Conservation (phyloP, 2,329 filamentous ascomycete genomes). For the Trichoderma harzianum region DNA sequence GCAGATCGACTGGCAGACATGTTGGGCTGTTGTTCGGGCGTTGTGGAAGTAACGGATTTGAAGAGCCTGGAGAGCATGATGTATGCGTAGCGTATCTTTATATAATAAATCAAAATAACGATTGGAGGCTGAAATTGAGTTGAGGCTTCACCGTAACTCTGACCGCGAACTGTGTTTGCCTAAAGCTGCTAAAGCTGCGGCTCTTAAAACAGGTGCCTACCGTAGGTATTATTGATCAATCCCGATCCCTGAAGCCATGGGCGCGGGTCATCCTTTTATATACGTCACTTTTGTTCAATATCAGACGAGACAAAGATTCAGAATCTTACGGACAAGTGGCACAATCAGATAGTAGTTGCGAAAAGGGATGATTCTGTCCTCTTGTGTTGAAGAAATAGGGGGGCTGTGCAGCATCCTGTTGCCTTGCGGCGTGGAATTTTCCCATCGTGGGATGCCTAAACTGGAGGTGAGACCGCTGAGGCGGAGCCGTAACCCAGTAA, state of each 20-base stretch:
- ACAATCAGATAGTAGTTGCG: background rate
- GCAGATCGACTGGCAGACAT: background rate
- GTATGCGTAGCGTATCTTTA: background rate
- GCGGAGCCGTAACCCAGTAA: background rate
- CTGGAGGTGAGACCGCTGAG: background rate
- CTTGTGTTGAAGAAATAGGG: background rate
- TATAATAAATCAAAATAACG: background rate
- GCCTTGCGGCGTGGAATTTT: background rate
- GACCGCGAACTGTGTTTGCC: background rate
- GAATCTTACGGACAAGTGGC: background rate
- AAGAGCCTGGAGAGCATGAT: background rate
- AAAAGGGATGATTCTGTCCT: background rate
- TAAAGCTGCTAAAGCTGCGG: background rate
- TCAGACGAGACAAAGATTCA: background rate
- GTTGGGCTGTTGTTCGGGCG: background rate
- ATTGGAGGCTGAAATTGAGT: background rate
- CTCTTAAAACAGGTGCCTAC: background rate
- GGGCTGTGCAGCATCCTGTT: background rate
- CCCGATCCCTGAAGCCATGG: background rate
- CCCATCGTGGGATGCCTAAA: background rate
- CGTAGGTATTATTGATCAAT: background rate
- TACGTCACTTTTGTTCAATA: background rate
- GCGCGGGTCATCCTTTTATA: background rate
- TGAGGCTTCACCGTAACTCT: background rate
- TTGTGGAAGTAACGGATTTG: background rate